Conservation (phyloP, 1,139 yeast genomes). For the Oligophagozyma castellii region DNA sequence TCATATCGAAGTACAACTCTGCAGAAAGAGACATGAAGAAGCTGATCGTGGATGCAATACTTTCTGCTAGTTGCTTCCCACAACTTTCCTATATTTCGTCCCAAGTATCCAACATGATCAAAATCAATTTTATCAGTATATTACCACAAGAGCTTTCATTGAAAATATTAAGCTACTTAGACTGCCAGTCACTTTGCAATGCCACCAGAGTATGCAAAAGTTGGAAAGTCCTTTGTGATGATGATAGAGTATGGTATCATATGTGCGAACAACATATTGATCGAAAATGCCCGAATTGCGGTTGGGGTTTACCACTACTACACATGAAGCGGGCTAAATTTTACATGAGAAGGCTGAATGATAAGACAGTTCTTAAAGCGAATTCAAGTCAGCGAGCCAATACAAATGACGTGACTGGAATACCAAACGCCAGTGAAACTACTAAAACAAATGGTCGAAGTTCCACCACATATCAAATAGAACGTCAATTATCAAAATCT, state of each 20-base stretch:
- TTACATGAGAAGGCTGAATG: slow-evolving; percentile 6
- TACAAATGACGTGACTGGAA: slow-evolving; percentile 1
- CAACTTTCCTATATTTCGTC: slow-evolving; percentile 74
- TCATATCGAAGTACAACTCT: slow-evolving; percentile 35
- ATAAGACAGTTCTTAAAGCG: background rate
- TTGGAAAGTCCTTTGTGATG: slow-evolving; percentile 87
- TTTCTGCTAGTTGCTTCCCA: slow-evolving; percentile 90
- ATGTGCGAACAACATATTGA: slow-evolving; percentile 98
- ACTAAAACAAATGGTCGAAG: slow-evolving; percentile 7
- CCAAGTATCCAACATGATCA: slow-evolving; percentile 64
- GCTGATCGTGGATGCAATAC: slow-evolving; percentile 66
- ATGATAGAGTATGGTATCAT: slow-evolving; percentile 94
- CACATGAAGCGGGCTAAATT: slow-evolving; percentile 59
- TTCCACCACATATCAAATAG: slow-evolving; percentile 2
- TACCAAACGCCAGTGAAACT: slow-evolving; percentile 2
- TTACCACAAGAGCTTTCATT: slow-evolving; percentile 77
- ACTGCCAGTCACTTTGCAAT: slow-evolving; percentile 78
- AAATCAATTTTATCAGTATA: slow-evolving; percentile 77
- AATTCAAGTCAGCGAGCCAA: background rate
- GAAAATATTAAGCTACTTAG: slow-evolving; percentile 76
- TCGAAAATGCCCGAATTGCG: slow-evolving; percentile 93
- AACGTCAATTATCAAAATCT: slow-evolving; percentile 45
- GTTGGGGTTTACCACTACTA: slow-evolving; percentile 95
- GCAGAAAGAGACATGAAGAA: slow-evolving; percentile 30
- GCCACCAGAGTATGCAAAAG: slow-evolving; percentile 84